These are phyloP conservation scores for Silene coronaria DNA, from an alignment of 179 eudicot genomes.

Conservation along the genomic window DNA sequence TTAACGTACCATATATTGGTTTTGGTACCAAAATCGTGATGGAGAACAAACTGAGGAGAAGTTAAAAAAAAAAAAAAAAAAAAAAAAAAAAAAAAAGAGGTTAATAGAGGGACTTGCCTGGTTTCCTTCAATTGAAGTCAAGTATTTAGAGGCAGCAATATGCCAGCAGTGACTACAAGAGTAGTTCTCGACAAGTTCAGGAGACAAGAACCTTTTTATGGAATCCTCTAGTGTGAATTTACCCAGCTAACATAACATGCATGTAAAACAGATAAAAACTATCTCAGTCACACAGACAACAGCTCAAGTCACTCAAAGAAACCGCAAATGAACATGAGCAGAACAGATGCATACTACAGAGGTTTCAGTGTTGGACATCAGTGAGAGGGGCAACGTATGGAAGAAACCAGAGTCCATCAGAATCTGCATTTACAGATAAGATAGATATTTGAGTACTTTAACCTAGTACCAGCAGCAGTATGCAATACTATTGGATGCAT, in stretches of 20 bases:
- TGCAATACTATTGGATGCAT: conserved; percentile 11
- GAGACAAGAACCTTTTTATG: conserved; percentile 57
- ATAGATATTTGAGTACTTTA: conserved; percentile 13
- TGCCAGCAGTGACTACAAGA: conserved; percentile 86
- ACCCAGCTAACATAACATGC: conserved; percentile 40
- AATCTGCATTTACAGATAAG: conserved; percentile 47
- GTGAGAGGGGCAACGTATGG: conserved; percentile 69
- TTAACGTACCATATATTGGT: not conserved
- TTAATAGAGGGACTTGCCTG: conserved; percentile 38
- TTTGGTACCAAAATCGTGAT: not conserved
- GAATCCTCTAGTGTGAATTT: conserved; percentile 63
- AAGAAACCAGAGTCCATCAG: conserved; percentile 72
- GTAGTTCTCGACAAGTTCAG: conserved; percentile 65
- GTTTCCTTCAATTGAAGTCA: conserved; percentile 36
- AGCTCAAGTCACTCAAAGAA: conserved; percentile 11
- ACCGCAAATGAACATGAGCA: not conserved
- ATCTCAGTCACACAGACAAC: conserved; percentile 18
- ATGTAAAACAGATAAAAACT: conserved; percentile 11
- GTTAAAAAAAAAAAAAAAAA: conserved; percentile 12
- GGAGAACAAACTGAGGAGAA: not conserved
- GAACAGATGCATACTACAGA: conserved; percentile 45
- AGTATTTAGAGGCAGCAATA: conserved; percentile 58
- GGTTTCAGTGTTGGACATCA: conserved; percentile 22
- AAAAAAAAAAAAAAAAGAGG: not conserved
- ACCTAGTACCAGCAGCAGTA: not conserved